Evolutionary conservation across 1,284 basidiomycete species (phyloP).

Genomic region (Tausonia pullulans): DNA sequence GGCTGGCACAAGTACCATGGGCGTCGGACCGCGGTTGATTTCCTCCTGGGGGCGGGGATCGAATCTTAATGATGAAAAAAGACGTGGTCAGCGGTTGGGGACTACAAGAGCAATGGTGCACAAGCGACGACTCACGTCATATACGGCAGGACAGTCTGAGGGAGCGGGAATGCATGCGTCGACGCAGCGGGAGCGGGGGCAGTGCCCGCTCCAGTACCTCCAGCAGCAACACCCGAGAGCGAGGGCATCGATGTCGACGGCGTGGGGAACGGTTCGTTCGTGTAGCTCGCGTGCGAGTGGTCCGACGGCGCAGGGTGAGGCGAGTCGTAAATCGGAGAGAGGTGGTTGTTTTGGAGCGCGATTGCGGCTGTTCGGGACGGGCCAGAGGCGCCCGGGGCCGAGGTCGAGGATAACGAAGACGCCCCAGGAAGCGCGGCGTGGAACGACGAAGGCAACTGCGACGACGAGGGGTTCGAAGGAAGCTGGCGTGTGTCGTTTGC

Average conservation of each 20-base stretch:
- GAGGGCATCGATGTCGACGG: constrained; percentile 11
- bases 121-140: neutral
- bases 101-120: neutral
- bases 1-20: constrained; percentile 13
- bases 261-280: neutral
- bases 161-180: neutral
- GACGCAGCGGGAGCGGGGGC: neutral
- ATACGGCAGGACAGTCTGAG: constrained; percentile 1
- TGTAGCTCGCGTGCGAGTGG: constrained; percentile 2
- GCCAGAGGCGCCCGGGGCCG: neutral
- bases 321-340: neutral
- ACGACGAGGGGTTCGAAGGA: neutral
- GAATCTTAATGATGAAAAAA: neutral
- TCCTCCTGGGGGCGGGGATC: constrained; percentile 14
- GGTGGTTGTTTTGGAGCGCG: neutral
- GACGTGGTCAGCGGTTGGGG: neutral
- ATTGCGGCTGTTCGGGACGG: neutral
- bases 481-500: neutral
- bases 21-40: neutral
- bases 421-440: neutral
- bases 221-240: neutral
- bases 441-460: neutral
- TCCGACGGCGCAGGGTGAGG: neutral
- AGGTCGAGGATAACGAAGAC: neutral
- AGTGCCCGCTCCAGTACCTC: neutral